Evolutionary conservation across 2,329 filamentous ascomycete species (phyloP), one percentile per base, ranked within the genome.

Genomic region (Akanthomyces uredinophilus): DNA sequence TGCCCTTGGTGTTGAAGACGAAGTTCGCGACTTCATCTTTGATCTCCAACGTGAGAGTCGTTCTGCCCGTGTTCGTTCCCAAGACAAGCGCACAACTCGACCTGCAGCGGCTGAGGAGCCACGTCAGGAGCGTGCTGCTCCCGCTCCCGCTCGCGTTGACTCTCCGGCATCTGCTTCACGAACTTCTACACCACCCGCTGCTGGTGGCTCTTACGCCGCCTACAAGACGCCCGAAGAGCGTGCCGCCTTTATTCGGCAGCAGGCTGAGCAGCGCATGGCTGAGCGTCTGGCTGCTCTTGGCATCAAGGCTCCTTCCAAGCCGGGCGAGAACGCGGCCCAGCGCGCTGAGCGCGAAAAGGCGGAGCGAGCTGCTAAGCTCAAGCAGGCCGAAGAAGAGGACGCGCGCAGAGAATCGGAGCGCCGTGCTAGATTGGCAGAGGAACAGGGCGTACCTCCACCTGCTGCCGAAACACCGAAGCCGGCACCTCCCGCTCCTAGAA

Each of bases 11-110:
- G 95, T 99, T 32, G 95, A 99, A 72, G 94, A 99, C 70, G 92
- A 96, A 70, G 90, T 98, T 65, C 91, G 92, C 70, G 95, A 99
- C 71, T 98, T 99, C 75, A 99, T 99, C 73, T 98, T 95, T 72
- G 95, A 98, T 68, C 79, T 99, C 59, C 93, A 97, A 73, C 87
- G 94, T 64, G 90, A 88, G 65, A 96, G 92, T 73, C 87, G 92
- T 66, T 83, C 91, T 66, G 82, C 91, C 59, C 87, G 88, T 63
- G 77, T 96, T 63, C 81, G 84, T 63, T 77, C 79, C 54, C 86
- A 83, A 71, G 87, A 87, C 64, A 82, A 77, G 61, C 79, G 80
- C 29, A 74, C 77, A 22, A 74, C 79, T 5, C 79, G 79, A 37
- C 72, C 76, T 52, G 71, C 76, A 20, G 70, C 75, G 16, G 73